Evolutionary conservation across 108 stramenopile genomes (phyloP), one percentile per base, ranked within the genome.

Genomic region (Nitzschia palea): DNA sequence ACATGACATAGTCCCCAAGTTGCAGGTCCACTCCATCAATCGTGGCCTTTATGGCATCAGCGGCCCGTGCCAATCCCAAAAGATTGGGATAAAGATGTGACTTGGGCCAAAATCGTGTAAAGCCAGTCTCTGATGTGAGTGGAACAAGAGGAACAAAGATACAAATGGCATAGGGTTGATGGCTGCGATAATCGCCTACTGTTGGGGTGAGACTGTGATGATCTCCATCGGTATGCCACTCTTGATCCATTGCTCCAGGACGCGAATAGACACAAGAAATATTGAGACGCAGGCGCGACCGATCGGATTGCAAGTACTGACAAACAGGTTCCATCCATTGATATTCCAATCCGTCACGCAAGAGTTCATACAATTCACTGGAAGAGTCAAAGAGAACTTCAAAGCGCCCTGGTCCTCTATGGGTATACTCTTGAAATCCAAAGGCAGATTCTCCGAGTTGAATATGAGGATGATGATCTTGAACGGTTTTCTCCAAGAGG

Each of bases 151-250:
- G 84, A 5, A 85, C 63, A 65, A 85, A 85, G 23, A 85, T 31
- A 50, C 84, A 85, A 0, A 85, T 8, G 9, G 84, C 84, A 70
- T 81, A 85, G 8, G 84, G 44, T 17, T 67, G 60, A 18, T 77
- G 75, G 55, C 77, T 48, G 26, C 30, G 28, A 30, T 44, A 42
- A 67, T 70, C 77, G 12, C 71, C 71, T 4, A 75, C 55, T 55
- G 77, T 71, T 14, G 35, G 51, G 4, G 52, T 50, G 6, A 74
- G 78, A 23, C 56, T 76, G 36, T 72, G 66, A 56, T 85, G 84
- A 40, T 77, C 78, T 4, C 84, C 84, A 52, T 85, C 84, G 12
- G 80, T 74, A 44, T 85, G 84, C 84, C 84, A 85, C 20, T 80
- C 78, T 73, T 85, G 84, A 35, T 77, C 62, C 2, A 36, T 48